Evolutionary conservation across 805 yeast genomes (phyloP), one percentile per base, ranked within the genome.

Genomic region (Alloascoidea hylecoeti): DNA sequence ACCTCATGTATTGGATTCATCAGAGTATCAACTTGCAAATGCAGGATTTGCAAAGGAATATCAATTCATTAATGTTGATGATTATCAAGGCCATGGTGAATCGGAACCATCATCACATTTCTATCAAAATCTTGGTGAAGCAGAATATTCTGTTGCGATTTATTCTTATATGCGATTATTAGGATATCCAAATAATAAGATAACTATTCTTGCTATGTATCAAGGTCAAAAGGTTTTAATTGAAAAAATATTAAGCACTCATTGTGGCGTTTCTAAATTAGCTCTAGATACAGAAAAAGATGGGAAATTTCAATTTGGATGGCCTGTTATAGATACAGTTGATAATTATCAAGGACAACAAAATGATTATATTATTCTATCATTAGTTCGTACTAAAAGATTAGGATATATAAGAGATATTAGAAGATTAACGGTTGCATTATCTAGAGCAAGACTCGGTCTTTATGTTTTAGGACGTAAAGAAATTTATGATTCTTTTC

Each of bases 101-200:
- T 40, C 48, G 2, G 53, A 51, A 35, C 48, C 50, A 2, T 37
- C 42, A 1, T 47, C 53, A 1, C 50, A 47, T 1, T 41, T 49
- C 18, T 51, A 37, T 51, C 67, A 60, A 32, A 66, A 66, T 40
- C 38, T 61, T n/a, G 58, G 53, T 5, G 72, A 72, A 44, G 77
- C 75, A 0, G 71, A 68, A 42, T 65, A 53, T 40, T 56, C 64
- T 14, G 68, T 68, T 13, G 51, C 56, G 0, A 42, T 71, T 4
- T 71, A 55, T 45, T 63, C 61, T 50, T 71, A 68, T 40, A 52
- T 75, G 64, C 46, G 67, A 3, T 41, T 61, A 3, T 38, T 62
- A 15, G 72, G 70, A 0, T 71, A 70, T 41, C 58, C 68, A 0
- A 32, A 46, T 1, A 42, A 49, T 0, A 47, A 48, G 15, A 60